phyloP scores from a whole-genome alignment of 2,329 filamentous ascomycete species.

The Microthyrium microscopicum region DNA sequence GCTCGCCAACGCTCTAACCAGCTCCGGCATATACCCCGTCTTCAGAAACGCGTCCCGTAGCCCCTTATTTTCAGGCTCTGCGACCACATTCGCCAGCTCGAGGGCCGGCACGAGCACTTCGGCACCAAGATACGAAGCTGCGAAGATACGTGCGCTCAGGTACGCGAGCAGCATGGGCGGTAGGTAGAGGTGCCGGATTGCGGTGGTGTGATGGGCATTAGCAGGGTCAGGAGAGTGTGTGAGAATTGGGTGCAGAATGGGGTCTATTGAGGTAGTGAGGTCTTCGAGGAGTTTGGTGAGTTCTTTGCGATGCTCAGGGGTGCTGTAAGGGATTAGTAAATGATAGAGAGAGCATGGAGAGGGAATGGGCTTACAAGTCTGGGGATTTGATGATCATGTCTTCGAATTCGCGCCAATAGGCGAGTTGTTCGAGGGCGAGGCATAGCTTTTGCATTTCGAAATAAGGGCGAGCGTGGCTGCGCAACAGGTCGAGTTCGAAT shows the following conservation, averaged over 20 bases:
- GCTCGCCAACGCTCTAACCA: conserved; percentile 36
- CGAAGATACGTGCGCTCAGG: conserved; percentile 63
- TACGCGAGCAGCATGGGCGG: conserved; percentile 78
- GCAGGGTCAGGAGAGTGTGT: background rate
- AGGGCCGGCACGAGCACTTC: conserved; percentile 70
- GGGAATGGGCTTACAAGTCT: conserved; percentile 11
- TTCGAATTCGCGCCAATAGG: conserved; percentile 26
- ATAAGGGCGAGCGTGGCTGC: conserved; percentile 17
- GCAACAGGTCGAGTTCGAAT: conserved; percentile 11
- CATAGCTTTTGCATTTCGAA: conserved; percentile 27
- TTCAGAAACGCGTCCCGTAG: conserved; percentile 48
- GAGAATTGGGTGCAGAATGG: background rate
- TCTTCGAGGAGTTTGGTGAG: conserved; percentile 1
- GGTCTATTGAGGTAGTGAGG: conserved; percentile 2
- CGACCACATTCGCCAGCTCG: conserved; percentile 64
- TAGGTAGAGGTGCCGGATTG: conserved; percentile 60
- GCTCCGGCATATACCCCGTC: conserved; percentile 53
- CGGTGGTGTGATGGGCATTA: background rate
- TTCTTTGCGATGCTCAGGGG: conserved; percentile 6
- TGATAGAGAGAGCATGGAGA: conserved; percentile 23
- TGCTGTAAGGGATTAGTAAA: conserved; percentile 17
- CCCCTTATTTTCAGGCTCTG: conserved; percentile 42
- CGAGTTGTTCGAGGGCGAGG: conserved; percentile 24
- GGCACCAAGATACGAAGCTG: conserved; percentile 55
- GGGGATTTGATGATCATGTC: conserved; percentile 16